Base-by-base conservation (phyloP, 2,329 filamentous ascomycete genomes). In the Dothiorella sarmentorum region DNA sequence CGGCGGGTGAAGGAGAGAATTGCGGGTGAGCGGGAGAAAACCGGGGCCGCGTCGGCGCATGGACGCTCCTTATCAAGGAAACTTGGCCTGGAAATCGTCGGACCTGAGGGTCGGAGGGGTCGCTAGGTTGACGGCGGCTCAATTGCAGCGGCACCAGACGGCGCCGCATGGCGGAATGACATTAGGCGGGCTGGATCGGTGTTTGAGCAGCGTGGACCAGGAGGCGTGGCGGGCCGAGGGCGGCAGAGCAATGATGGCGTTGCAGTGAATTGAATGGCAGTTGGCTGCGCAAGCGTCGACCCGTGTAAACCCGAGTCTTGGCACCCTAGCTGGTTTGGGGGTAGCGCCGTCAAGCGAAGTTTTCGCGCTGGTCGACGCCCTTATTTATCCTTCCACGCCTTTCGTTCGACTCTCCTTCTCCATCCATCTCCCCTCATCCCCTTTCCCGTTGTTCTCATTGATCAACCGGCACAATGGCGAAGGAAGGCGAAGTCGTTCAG, bases 401-500 rank as follows among this genome's bases (percentile, higher is more conserved):
- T 27, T 49, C 55, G 26, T 24, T 24, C 43, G 27, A 20, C 43
- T 20, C 29, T 43, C 33, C 26, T 29, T 31, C 49, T 40, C 35
- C 49, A 53, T 53, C 55, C 55, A 57, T 66, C 61, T 67, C 63
- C 67, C 63, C 69, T 72, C 69, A 71, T 60, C 60, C 29, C 55
- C 63, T 61, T 61, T 61, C 66, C 64, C 71, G 65, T 73, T 69
- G 69, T 67, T 72, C 53, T 60, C 37, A 52, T 71, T 73, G 76
- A 67, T 67, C 78, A 63, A 61, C 63, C 63, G 62, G 65, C 69
- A 67, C 60, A 64, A 72, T 72, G 69, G 60, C 79, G 75, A 69
- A 73, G 63, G 71, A 76, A 62, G 76, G 75, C 69, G 77, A 79
- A 18, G 76, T 77, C 67, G 70, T 68, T 65, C 79, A 82, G 72